These are phyloP conservation scores for Xylaria arbuscula DNA, from an alignment of 2,329 filamentous ascomycete species.

Conservation along the genomic window DNA sequence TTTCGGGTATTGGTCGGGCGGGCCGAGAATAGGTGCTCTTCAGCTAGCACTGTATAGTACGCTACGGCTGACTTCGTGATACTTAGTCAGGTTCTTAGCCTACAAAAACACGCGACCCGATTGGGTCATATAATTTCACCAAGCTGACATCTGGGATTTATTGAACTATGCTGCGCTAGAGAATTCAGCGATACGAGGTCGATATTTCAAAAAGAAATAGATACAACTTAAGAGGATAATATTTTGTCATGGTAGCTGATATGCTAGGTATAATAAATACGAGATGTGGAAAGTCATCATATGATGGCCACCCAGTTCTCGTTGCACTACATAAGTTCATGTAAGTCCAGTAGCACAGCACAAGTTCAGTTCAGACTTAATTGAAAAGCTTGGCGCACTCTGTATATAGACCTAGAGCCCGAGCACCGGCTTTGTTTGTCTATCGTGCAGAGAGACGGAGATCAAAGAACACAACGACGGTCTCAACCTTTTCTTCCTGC, in stretches of 20 bases:
- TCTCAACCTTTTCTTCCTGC: background rate
- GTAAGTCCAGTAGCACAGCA: background rate
- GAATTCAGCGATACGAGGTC: background rate
- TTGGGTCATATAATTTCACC: background rate
- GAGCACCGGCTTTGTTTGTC: background rate
- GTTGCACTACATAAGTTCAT: background rate
- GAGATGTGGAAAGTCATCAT: background rate
- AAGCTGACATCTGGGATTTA: background rate
- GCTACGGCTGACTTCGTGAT: slow-evolving; percentile 5
- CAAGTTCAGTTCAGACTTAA: background rate
- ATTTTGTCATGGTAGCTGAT: background rate
- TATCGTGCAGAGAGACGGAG: background rate
- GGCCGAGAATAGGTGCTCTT: background rate
- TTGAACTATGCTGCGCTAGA: background rate
- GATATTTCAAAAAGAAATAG: background rate
- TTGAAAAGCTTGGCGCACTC: background rate
- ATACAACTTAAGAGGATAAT: background rate
- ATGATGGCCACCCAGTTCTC: background rate
- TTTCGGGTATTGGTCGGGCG: background rate
- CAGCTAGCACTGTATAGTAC: background rate
- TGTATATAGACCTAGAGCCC: background rate
- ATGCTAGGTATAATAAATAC: background rate
- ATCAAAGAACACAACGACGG: slow-evolving; percentile 3
- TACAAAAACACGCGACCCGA: background rate
- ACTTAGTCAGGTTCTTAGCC: background rate